phyloP scores from a whole-genome alignment of 345 rosid species.

The Populus alba region DNA sequence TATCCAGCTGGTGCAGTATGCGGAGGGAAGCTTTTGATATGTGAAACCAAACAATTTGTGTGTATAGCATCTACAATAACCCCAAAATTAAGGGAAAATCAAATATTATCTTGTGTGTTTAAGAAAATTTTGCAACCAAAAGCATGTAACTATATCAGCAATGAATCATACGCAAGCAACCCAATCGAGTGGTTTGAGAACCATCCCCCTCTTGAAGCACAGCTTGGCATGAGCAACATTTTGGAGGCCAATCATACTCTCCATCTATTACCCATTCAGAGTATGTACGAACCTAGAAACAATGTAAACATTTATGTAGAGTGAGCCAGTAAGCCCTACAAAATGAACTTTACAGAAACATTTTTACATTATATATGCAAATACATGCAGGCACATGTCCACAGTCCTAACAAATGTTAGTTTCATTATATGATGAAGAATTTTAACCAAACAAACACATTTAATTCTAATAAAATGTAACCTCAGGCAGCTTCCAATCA shows the following conservation, averaged over 20 bases:
- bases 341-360: neutral
- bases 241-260: slow-evolving; percentile 93
- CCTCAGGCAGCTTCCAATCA: neutral
- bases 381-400: neutral
- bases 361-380: slow-evolving; percentile 3
- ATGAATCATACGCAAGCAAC: slow-evolving; percentile 87
- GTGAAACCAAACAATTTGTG: slow-evolving; percentile 82
- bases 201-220: slow-evolving; percentile 64
- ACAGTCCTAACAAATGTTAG: neutral
- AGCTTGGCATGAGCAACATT: slow-evolving; percentile 80
- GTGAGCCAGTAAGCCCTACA: neutral
- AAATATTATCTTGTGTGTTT: slow-evolving; percentile 12
- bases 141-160: slow-evolving; percentile 18
- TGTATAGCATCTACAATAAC: slow-evolving; percentile 69
- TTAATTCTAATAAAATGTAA: neutral
- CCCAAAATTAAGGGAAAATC: slow-evolving; percentile 1
- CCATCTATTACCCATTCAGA: slow-evolving; percentile 99
- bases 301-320: neutral
- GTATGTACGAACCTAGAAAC: slow-evolving; percentile 78
- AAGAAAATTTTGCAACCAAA: slow-evolving; percentile 2
- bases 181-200: slow-evolving; percentile 81
- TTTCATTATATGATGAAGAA: neutral
- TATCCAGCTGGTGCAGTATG: slow-evolving; percentile 99
- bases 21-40: slow-evolving; percentile 78
- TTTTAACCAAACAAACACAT: neutral